Evolutionary conservation across 1,284 basidiomycete species (phyloP), one percentile per base, ranked within the genome.

Genomic region (Salmacisia buchloeana): DNA sequence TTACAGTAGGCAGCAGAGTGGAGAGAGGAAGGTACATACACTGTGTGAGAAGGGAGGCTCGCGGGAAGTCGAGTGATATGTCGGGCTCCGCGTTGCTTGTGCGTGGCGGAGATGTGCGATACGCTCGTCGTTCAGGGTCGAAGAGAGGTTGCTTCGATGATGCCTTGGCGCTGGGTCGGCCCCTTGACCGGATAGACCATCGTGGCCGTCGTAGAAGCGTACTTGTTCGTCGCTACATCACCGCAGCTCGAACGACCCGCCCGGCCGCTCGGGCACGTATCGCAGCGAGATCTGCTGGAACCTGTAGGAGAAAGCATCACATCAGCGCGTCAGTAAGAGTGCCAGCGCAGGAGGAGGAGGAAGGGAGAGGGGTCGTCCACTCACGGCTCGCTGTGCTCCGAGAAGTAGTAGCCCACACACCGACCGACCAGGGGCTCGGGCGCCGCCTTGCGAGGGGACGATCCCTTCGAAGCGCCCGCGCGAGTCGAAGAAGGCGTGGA

Each of bases 321-420:
- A 62, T 65, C 64, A 21, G 1, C 15, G 56, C 15, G 2, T n/a
- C 12, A n/a, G 10, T 9, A 38, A 58, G 56, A 21, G 29, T 1
- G 10, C 9, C 1, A 18, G 29, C 33, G 23, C 9, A 33, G 10
- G 1, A 39, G 23, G 36, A 39, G 29, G 56, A n/a, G 25, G 12
- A 58, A 1, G 57, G 6, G 10, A 7, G 46, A n/a, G 2, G 29
- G 25, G n/a, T 3, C 13, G 25, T 9, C 3, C 41, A 86, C 88
- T 82, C 76, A 91, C 86, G 89, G 89, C 74, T 91, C 89, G 61
- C 88, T 90, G 74, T 90, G 89, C 82, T 89, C 88, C 82, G 96
- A 93, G 82, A 90, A 96, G 82, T 96, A 97, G 81, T 91, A 94
- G 29, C 91, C 90, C 68, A 85, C 88, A 89, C 92, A 92, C 49